Conservation (phyloP, 139 green algal species). For the Axilococcus clingmanii region DNA sequence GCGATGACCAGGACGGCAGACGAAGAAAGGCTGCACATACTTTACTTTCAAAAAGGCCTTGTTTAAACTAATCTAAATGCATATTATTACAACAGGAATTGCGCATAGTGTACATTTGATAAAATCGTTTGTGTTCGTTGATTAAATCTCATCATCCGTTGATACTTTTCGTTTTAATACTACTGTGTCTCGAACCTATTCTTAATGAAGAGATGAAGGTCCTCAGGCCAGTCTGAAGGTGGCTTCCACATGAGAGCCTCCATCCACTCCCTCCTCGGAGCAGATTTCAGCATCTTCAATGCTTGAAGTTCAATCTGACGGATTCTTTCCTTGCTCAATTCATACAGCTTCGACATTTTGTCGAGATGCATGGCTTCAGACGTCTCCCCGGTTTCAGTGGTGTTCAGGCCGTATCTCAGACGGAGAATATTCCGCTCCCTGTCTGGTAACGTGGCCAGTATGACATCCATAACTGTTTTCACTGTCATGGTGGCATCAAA, state of each 20-base stretch:
- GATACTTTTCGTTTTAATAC: too few species aligned
- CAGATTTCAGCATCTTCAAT: slow-evolving; percentile 46
- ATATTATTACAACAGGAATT: too few species aligned
- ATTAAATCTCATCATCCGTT: too few species aligned
- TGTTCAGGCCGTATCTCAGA: slow-evolving; percentile 71
- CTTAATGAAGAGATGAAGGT: too few species aligned
- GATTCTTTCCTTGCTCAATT: slow-evolving; percentile 69
- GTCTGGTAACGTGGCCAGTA: slow-evolving; percentile 44
- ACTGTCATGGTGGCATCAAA: slow-evolving; percentile 7
- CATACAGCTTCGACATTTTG: slow-evolving; percentile 3
- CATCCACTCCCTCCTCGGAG: too few species aligned
- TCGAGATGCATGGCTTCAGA: background rate
- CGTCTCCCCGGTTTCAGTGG: slow-evolving; percentile 33
- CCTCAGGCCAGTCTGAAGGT: too few species aligned
- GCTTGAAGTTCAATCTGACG: slow-evolving; percentile 79
- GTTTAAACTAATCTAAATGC: background rate
- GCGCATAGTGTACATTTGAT: too few species aligned
- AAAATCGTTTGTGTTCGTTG: too few species aligned
- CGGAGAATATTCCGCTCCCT: slow-evolving; percentile 65
- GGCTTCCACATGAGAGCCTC: too few species aligned
- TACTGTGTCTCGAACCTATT: too few species aligned
- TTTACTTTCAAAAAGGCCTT: slow-evolving; percentile 24
- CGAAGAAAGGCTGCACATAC: slow-evolving; percentile 52
- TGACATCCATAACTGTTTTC: slow-evolving; percentile 34
- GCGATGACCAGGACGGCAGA: slow-evolving; percentile 41